Evolutionary conservation across 176 grass and related monocot species (phyloP), one percentile per base, ranked within the genome.

Genomic region (Neostapfia colusana): DNA sequence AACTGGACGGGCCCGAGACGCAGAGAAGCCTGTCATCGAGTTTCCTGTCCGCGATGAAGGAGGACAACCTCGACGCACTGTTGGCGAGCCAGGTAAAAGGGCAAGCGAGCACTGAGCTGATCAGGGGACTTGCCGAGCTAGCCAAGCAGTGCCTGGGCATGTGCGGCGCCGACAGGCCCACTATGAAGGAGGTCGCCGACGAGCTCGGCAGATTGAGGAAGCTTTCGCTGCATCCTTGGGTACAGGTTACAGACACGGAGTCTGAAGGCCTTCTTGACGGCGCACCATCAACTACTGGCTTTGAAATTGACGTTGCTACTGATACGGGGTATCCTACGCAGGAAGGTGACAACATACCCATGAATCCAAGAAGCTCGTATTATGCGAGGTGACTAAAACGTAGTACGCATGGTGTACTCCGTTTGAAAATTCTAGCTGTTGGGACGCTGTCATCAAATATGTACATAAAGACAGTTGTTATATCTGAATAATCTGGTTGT

Each of bases 281-380:
- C 7, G 20, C 37, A 69, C 3, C 53, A 17, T 10, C 53, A 17
- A 53, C 53, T 18, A 9, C 24, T 42, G 21, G 18, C 58, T 81
- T 75, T 44, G 35, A 54, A 24, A 75, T 26, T 4, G 43, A 75
- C 63, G 38, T 7, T 51, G 17, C 5, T 10, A 18, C 23, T 69
- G 44, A 41, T 40, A 43, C 23, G 8, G 70, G 34, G 8, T 86
- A 75, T 54, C 76, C 62, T 62, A 14, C 37, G 1, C 43, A 41
- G 2, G 42, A 81, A 35, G 44, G 42, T 42, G 63, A 80, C 17
- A 43, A 50, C 63, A 5, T 75, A 1, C 70, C 77, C 6, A 86
- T 81, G 72, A 86, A 86, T 20, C 84, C 77, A 81, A 23, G 35
- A 36, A 86, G 77, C 24, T 68, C 63, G 0, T 86, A 81, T 35